Evolutionary conservation across 2,329 filamentous ascomycete genomes (phyloP), one percentile per base, ranked within the genome.

Genomic region (Microdochium paspali): DNA sequence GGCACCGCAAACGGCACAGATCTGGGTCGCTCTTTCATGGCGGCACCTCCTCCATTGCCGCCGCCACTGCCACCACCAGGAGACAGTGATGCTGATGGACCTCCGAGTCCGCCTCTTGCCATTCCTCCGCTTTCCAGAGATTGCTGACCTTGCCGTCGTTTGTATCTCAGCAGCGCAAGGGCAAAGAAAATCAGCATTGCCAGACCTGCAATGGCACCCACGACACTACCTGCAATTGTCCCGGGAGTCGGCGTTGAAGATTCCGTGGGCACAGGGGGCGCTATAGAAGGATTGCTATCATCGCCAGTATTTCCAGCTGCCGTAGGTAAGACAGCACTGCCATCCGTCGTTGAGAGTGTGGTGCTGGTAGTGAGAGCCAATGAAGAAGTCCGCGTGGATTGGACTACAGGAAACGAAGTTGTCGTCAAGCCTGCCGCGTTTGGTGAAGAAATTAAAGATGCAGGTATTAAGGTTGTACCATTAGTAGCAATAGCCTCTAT

Each of bases 151-250:
- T 65, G 15, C 58, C 62, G 24, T 71, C 69, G 30, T 66, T 72
- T 80, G 67, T 76, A 79, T 53, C 70, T 69, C 40, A 83, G 57
- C n/a, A 74, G 55, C 49, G 76, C 65, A 48, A 83, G 61, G 5
- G 79, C 59, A 20, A 82, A 58, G 4, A 82, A 58, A 3, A 78
- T 61, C 44, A 84, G 59, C 43, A 83, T 65, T 12, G 78, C 79
- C 2, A 77, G 61, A 18, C 79, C 80, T 15, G 80, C 79, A 26
- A 84, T 59, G 35, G 75, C 70, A 21, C 78, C 78, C 18, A 81
- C 66, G 1, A 82, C 75, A 26, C 78, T 72, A 1, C 77, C 78
- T 7, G 79, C 76, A 24, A 82, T 58, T 9, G 65, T 62, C 2
- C 62, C 59, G 5, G 63, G 58, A 4, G 60, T 46, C 21, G 50